Base-by-base conservation (phyloP, 163 green algal genomes). In the Scenedesmus sp. region DNA sequence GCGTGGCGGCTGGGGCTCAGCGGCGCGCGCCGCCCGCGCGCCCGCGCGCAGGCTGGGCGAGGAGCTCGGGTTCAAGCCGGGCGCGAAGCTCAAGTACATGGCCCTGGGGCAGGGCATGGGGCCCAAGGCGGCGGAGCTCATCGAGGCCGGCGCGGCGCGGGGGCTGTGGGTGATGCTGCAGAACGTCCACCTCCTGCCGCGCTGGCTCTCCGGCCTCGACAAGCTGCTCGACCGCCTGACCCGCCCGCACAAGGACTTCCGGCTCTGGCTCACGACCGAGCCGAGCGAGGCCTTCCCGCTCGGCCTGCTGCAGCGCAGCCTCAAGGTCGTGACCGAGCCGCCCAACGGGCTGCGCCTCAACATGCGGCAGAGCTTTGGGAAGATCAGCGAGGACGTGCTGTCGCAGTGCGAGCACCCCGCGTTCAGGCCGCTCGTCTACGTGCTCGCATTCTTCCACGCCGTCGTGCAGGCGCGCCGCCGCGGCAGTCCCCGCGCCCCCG, bases 21-120 rank as follows among this genome's bases (percentile, higher is more conserved):
- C n/a, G n/a, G n/a, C n/a, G n/a, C n/a, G n/a, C n/a, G n/a, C n/a
- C n/a, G 39, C 39, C 7, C 39, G 39, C 39, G 39, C 39, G 39
- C 10, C 7, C 10, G 7, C 10, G 39, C 54, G 2, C 50, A 81
- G 92, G 77, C 91, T 97, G 65, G 93, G 92, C 62, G 90, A 97
- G 85, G 87, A 94, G 70, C 89, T 96, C 83, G 93, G 93, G 44
- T 97, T 93, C 87, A 92, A 92, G 64, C 88, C 89, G 39, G 85
- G 74, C 7, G 86, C 86, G 73, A 95, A 95, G 87, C 87, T 97
- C 75, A 96, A 96, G 87, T 95, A 96, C 87, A 94, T 97, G 91
- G 91, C 93, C 0, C 91, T 97, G 65, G 93, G 93, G 3, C 93
- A 97, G 82, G 93, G 93, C 80, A 96, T 96, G 93, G 93, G 92